Evolutionary conservation across 2,329 filamentous ascomycete genomes (phyloP).

Genomic region (Fusarium brevicatenulatum): DNA sequence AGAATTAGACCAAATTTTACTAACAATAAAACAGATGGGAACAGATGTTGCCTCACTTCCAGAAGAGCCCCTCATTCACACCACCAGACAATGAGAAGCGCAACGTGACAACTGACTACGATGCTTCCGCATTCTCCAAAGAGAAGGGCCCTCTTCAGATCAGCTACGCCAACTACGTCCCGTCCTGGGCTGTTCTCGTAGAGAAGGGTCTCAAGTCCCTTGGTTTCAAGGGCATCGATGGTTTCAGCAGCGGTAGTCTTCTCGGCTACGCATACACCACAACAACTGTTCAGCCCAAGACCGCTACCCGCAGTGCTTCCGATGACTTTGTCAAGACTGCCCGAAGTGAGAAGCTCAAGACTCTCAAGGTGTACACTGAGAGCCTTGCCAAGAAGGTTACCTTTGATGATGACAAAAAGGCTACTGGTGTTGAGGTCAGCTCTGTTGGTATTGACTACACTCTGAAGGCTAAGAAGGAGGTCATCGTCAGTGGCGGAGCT

Average conservation of each 20-base stretch:
- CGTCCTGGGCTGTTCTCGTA: slow-evolving; percentile 33
- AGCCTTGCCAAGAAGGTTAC: slow-evolving; percentile 58
- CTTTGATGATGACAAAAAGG: slow-evolving; percentile 53
- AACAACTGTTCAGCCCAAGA: slow-evolving; percentile 31
- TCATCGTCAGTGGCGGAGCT: slow-evolving; percentile 29
- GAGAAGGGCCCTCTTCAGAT: slow-evolving; percentile 43
- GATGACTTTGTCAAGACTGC: slow-evolving; percentile 42
- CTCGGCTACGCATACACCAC: slow-evolving; percentile 42
- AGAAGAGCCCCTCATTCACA: slow-evolving; percentile 42
- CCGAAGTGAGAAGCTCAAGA: slow-evolving; percentile 40
- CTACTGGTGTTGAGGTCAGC: slow-evolving; percentile 50
- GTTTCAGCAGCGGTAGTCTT: slow-evolving; percentile 37
- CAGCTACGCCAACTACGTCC: slow-evolving; percentile 43
- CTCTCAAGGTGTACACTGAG: slow-evolving; percentile 53
- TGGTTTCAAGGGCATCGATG: slow-evolving; percentile 39
- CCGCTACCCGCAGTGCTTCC: slow-evolving; percentile 42
- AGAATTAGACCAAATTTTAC: rapidly evolving
- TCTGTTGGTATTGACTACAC: slow-evolving; percentile 25
- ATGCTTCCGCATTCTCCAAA: slow-evolving; percentile 40
- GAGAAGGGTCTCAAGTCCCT: slow-evolving; percentile 42
- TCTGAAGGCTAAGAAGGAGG: slow-evolving; percentile 32
- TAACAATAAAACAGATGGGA: slow-evolving; percentile 21
- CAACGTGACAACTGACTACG: slow-evolving; percentile 42
- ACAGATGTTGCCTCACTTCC: slow-evolving; percentile 44
- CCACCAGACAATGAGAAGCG: slow-evolving; percentile 36